Conservation (phyloP, 345 rosid species). For the Corchorus olitorius region DNA sequence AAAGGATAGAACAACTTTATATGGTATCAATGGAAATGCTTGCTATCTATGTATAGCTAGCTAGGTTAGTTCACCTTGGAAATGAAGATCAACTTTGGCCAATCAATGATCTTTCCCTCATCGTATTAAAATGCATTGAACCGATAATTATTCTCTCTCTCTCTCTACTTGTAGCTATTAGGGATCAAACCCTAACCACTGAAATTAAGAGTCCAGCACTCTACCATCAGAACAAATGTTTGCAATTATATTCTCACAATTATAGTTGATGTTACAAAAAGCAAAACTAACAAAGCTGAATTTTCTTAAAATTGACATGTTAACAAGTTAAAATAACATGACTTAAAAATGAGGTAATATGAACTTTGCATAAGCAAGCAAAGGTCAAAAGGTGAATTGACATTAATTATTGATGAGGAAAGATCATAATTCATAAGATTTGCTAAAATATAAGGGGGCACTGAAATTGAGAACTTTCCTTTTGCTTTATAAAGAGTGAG, state of each 20-base stretch:
- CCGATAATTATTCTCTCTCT: too few species aligned
- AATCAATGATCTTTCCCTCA: too few species aligned
- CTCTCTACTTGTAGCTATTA: too few species aligned
- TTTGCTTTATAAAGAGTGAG: background rate
- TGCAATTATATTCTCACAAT: too few species aligned
- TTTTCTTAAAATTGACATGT: too few species aligned
- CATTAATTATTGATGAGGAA: background rate
- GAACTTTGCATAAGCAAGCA: too few species aligned
- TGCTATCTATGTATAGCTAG: background rate
- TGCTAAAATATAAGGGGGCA: background rate
- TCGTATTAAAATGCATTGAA: background rate
- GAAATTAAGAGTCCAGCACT: too few species aligned
- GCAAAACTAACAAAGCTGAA: too few species aligned
- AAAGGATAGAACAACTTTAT: background rate
- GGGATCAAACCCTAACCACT: too few species aligned
- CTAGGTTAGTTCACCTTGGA: slow-evolving; percentile 3
- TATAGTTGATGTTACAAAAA: too few species aligned
- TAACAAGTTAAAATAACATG: too few species aligned
- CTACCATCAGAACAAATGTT: too few species aligned
- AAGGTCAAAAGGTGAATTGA: background rate
- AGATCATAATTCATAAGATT: slow-evolving; percentile 13
- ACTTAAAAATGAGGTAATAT: background rate
- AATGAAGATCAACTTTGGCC: background rate
- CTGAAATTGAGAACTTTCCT: slow-evolving; percentile 5
- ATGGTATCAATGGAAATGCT: background rate